These are phyloP conservation scores for Populus trichocarpa DNA, from an alignment of 441 rosid genomes.

Conservation along the genomic window DNA sequence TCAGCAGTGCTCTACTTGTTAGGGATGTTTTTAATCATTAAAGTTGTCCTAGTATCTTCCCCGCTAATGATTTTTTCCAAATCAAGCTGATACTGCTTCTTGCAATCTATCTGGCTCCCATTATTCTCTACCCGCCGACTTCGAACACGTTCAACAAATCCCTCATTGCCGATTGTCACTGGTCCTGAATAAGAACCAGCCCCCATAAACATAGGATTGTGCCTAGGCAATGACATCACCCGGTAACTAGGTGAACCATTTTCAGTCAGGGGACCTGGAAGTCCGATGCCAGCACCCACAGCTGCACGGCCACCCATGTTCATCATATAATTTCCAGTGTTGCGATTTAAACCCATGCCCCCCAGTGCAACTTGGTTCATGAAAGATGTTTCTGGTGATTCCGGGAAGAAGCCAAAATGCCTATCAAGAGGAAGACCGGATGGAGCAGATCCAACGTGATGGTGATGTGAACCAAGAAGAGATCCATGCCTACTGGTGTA, in stretches of 20 bases:
- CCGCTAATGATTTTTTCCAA: slow-evolving; percentile 78
- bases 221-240: slow-evolving; percentile 82
- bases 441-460: slow-evolving; percentile 98
- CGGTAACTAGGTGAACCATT: slow-evolving; percentile 65
- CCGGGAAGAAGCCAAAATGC: slow-evolving; percentile 79
- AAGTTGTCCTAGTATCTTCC: slow-evolving; percentile 86
- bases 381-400: slow-evolving; percentile 67
- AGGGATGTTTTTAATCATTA: slow-evolving; percentile 99
- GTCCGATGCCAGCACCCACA: slow-evolving; percentile 37
- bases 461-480: slow-evolving; percentile 55
- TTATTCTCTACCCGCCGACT: slow-evolving; percentile 63
- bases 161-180: slow-evolving; percentile 49
- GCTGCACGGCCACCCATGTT: slow-evolving; percentile 57
- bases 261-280: slow-evolving; percentile 59
- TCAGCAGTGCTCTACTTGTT: slow-evolving; percentile 62
- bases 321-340: slow-evolving; percentile 60
- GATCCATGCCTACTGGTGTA: slow-evolving; percentile 46
- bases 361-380: slow-evolving; percentile 49
- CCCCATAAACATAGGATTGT: slow-evolving; percentile 56
- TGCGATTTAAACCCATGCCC: slow-evolving; percentile 57
- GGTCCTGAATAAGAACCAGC: slow-evolving; percentile 62
- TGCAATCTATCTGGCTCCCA: slow-evolving; percentile 66
- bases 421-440: slow-evolving; percentile 80
- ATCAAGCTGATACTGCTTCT: slow-evolving; percentile 92
- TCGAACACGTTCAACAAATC: slow-evolving; percentile 68